These are phyloP conservation scores for Massospora cicadina DNA, from an alignment of 371 early-diverging fungal species.

Conservation along the genomic window DNA sequence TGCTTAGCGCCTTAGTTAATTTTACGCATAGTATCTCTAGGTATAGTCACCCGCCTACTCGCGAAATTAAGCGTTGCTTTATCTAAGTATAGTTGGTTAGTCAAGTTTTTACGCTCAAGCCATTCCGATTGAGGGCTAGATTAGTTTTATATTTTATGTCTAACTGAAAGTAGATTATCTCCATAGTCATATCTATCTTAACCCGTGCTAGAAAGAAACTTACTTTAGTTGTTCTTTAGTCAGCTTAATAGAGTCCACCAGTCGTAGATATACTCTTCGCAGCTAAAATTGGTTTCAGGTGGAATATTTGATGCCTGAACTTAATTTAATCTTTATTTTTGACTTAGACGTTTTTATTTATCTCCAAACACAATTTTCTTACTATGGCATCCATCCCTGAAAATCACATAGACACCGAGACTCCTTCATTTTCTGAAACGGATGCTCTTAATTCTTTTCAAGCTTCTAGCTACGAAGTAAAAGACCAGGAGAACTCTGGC, in stretches of 20 bases:
- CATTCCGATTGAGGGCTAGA: background rate
- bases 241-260: background rate
- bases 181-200: background rate
- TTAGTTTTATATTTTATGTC: background rate
- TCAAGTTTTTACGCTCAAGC: background rate
- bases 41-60: background rate
- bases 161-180: background rate
- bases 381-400: background rate
- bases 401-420: background rate
- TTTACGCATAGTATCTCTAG: background rate
- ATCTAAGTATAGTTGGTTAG: background rate
- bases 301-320: background rate
- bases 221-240: background rate
- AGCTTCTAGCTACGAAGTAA: background rate
- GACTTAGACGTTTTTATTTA: background rate
- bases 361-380: background rate
- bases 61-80: background rate
- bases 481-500: background rate
- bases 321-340: background rate
- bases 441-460: background rate
- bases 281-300: background rate
- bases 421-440: background rate
- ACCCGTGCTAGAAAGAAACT: background rate
- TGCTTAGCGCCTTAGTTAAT: too few species aligned
- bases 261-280: background rate